Evolutionary conservation across 1,284 basidiomycete species (phyloP).

Genomic region (Ceratobasidium sp.): DNA sequence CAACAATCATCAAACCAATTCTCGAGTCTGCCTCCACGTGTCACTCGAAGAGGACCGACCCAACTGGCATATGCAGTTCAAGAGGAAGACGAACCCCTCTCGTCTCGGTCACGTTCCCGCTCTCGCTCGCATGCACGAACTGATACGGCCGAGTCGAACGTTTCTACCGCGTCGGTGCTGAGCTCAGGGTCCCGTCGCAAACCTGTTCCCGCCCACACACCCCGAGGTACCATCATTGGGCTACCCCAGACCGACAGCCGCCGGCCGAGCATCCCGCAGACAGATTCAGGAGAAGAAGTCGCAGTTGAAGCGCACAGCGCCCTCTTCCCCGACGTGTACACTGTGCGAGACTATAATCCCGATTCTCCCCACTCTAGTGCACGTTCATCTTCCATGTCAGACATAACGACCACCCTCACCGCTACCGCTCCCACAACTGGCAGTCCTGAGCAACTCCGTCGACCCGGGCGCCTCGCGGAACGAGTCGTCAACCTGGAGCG

Average conservation of each 20-base stretch:
- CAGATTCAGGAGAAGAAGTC: slow-evolving; percentile 23
- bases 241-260: neutral
- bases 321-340: slow-evolving; percentile 11
- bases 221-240: slow-evolving; percentile 21
- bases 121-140: slow-evolving; percentile 1
- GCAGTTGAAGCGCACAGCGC: slow-evolving; percentile 35
- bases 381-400: slow-evolving; percentile 6
- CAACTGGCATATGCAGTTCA: slow-evolving; percentile 34
- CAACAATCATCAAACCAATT: neutral
- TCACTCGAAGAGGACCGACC: slow-evolving; percentile 10
- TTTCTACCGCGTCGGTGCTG: neutral
- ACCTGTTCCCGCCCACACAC: slow-evolving; percentile 25
- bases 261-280: slow-evolving; percentile 10
- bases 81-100: slow-evolving; percentile 30
- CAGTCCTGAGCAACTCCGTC: neutral
- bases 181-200: slow-evolving; percentile 14
- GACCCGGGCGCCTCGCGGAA: neutral
- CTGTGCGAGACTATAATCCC: neutral
- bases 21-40: slow-evolving; percentile 15
- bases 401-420: neutral
- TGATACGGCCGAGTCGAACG: slow-evolving; percentile 21
- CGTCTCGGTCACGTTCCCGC: neutral
- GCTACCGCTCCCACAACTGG: neutral
- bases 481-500: neutral
- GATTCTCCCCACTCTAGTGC: slow-evolving; percentile 6